These are phyloP conservation scores for Trichoderma erinaceum DNA, from an alignment of 495 filamentous ascomycete genomes.

Conservation along the genomic window DNA sequence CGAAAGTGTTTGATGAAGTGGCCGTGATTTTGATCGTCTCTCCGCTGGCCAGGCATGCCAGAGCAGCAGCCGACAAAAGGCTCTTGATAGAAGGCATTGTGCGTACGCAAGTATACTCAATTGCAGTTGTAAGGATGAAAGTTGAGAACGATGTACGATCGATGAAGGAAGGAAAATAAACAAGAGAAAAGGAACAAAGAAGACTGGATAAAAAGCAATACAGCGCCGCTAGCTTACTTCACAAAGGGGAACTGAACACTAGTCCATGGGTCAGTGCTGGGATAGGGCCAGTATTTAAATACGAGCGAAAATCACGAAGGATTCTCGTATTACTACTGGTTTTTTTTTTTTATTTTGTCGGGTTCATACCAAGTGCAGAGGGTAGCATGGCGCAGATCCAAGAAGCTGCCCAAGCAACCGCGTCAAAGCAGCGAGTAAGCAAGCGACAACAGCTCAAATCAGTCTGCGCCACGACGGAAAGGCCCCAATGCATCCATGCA, in stretches of 20 bases:
- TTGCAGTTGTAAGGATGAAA: neutral
- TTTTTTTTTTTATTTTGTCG: neutral
- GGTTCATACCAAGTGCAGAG: neutral
- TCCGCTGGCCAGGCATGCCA: conserved; percentile 21
- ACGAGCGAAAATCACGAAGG: neutral
- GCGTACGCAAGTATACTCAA: neutral
- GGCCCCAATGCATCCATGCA: conserved; percentile 1
- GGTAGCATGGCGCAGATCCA: neutral
- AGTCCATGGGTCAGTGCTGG: neutral
- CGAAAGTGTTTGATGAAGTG: conserved; percentile 27
- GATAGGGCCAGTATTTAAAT: neutral
- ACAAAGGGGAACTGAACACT: neutral
- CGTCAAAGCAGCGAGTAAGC: neutral
- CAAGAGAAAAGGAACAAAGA: neutral
- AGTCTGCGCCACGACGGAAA: conserved; percentile 1
- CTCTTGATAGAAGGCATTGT: conserved; percentile 13
- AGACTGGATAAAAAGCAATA: neutral
- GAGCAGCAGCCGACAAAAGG: conserved; percentile 19
- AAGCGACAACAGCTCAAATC: neutral
- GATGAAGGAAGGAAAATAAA: neutral
- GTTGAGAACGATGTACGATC: neutral
- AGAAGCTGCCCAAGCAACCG: neutral
- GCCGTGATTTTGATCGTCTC: conserved; percentile 24
- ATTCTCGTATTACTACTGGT: neutral
- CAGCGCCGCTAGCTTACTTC: neutral